Conservation (phyloP, 1,284 basidiomycete species). For the Pisolithus thermaeus region DNA sequence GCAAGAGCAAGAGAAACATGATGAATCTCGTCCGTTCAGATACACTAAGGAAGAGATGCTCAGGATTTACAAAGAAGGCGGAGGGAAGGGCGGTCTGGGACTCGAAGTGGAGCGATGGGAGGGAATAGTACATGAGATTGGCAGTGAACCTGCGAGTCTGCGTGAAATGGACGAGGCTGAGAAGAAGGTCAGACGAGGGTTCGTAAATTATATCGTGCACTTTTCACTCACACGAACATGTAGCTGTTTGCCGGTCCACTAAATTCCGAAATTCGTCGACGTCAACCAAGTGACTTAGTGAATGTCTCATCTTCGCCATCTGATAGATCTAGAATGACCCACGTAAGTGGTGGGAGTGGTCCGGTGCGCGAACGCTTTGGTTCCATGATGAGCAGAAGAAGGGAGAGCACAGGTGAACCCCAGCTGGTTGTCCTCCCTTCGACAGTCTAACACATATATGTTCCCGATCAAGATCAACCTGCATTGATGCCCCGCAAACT, state of each 20-base stretch:
- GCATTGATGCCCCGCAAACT: slow-evolving; percentile 56
- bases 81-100: slow-evolving; percentile 66
- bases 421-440: not conserved
- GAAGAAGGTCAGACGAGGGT: slow-evolving; percentile 66
- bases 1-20: slow-evolving; percentile 47
- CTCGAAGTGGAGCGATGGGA: slow-evolving; percentile 84
- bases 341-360: slow-evolving; percentile 45
- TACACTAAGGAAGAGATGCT: slow-evolving; percentile 85
- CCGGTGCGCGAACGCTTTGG: slow-evolving; percentile 64
- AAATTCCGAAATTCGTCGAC: slow-evolving; percentile 76
- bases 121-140: slow-evolving; percentile 74
- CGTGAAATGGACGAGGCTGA: slow-evolving; percentile 79
- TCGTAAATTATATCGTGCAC: slow-evolving; percentile 5
- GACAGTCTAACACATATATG: slow-evolving; percentile 10
- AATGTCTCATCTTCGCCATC: slow-evolving; percentile 49
- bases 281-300: slow-evolving; percentile 68
- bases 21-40: slow-evolving; percentile 72
- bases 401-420: slow-evolving; percentile 58
- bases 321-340: slow-evolving; percentile 54
- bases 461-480: slow-evolving; percentile 38
- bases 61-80: slow-evolving; percentile 76
- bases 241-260: slow-evolving; percentile 70
- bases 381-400: slow-evolving; percentile 50
- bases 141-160: slow-evolving; percentile 67
- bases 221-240: slow-evolving; percentile 25